A percentile compares a stretch with the other conserved stretches of the same genome.
Evolutionary conservation across 495 filamentous ascomycete genomes (phyloP).

Genomic region (Aspergillus baeticus): DNA sequence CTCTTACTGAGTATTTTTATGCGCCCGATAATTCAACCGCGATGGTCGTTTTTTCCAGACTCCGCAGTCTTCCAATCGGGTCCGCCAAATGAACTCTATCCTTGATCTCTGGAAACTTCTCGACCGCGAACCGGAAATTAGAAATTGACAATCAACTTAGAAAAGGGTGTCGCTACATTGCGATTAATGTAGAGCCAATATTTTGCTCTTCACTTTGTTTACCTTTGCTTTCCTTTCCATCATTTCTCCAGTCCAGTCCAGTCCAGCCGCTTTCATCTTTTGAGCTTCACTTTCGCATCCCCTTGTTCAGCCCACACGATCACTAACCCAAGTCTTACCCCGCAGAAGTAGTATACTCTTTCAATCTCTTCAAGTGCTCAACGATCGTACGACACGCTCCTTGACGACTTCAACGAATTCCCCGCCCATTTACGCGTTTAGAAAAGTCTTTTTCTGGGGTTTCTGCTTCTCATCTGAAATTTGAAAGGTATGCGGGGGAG

Average conservation of each 20-base stretch:
- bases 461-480: slow-evolving; percentile 20
- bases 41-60: background rate
- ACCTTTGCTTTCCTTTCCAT: slow-evolving; percentile 1
- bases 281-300: background rate
- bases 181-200: background rate
- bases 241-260: background rate
- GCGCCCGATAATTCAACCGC: no score
- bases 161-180: no score
- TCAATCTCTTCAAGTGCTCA: slow-evolving; percentile 33
- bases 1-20: no score
- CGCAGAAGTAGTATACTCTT: slow-evolving; percentile 21
- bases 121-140: no score
- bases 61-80: no score
- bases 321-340: background rate
- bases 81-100: background rate
- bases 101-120: background rate
- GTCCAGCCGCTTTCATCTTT: background rate
- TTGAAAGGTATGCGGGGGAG: slow-evolving; percentile 21
- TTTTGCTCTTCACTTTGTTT: background rate
- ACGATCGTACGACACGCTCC: slow-evolving; percentile 38
- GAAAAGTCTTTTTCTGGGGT: slow-evolving; percentile 25
- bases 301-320: background rate
- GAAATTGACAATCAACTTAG: no score
- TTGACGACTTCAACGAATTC: slow-evolving; percentile 46
- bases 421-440: slow-evolving; percentile 36